Evolutionary conservation across 2,329 filamentous ascomycete species (phyloP), one percentile per base, ranked within the genome.

Genomic region (Talaromyces rugulosus): DNA sequence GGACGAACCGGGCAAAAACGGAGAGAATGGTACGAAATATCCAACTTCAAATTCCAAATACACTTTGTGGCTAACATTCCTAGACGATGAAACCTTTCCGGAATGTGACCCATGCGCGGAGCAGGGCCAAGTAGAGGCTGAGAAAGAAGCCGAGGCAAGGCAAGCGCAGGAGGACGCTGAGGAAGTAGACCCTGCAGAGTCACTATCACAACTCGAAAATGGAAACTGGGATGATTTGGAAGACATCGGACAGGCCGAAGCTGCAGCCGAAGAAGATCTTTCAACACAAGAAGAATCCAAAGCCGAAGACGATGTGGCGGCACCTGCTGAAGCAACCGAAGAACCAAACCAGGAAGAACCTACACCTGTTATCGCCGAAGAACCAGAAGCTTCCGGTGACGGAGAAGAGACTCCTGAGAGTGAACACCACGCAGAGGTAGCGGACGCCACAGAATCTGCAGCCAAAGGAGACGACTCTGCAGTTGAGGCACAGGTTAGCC

Each of bases 1-100:
- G 5, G 50, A 44, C 11, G 40, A 56, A 9, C 5, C 53, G 5
- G 56, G 40, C 27, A 61, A 56, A 56, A 55, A 61, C 28, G 50
- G 31, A 23, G 62, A 59, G 12, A 34, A 62, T 53, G 62, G 64
- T 57, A 62, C 53, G 47, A 52, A 28, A 31, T 55, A 57, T 51
- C 67, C 66, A 47, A 62, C 28, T 47, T 61, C 63, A 60, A 66
- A 62, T 60, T 67, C 70, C 44, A 64, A 71, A 72, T 74, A 66
- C 42, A 65, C 51, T 57, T 59, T 60, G 50, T 30, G 31, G 59
- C 67, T 51, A 33, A 64, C 53, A 64, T 60, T 56, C 44, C 36
- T 61, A 75, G 74, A 74, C 61, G 71, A 73, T 63, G 71, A 69
- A 40, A 56, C 50, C 40, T 74, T 75, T 63, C 71, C 74, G 64